Evolutionary conservation across 306 rosid genomes (phyloP), one percentile per base, ranked within the genome.

Genomic region (Neltuma alba): DNA sequence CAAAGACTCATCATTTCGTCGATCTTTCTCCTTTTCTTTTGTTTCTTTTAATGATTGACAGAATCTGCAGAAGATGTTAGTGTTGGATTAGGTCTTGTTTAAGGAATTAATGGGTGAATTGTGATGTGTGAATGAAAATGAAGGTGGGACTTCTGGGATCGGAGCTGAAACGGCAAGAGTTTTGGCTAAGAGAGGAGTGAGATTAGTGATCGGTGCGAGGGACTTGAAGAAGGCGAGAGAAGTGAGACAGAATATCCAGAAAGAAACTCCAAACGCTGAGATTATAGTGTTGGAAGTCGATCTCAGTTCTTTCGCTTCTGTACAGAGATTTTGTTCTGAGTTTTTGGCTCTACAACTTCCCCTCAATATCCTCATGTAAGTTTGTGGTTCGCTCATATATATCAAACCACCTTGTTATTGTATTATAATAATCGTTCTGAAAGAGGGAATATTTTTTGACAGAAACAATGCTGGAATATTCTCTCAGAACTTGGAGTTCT

Each of bases 101-200:
- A 33, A 33, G 2, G 36, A 33, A 33, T 33, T 33, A 33, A 33
- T 3, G 36, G 4, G n/a, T n/a, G n/a, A n/a, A n/a, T n/a, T 33
- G 36, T 33, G 2, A 5, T 33, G 36, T 33, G 2, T 33, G 36
- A 33, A 33, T 33, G 36, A 33, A 7, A 4, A 52, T 52, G 57
- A 78, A 94, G 98, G 99, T 57, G 97, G 86, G 4, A 91, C 91
- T n/a, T 91, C 98, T 28, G 99, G 99, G 2, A 93, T 92, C 54
- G 99, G 99, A 88, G 94, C 92, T 50, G 98, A 95, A 84, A 95
- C 98, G 73, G 98, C 97, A 0, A 90, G 97, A 58, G 97, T 91
- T 36, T 84, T 95, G 65, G 98, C 98, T 52, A 95, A 90, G 89
- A 90, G 96, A 85, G 99, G 99, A 42, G 97, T 91, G 88, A 91